Percentiles rank a stretch among this genome's conserved stretches.
Conservation (phyloP, 2,329 filamentous ascomycete genomes). For the Pseudogymnoascus sp. region DNA sequence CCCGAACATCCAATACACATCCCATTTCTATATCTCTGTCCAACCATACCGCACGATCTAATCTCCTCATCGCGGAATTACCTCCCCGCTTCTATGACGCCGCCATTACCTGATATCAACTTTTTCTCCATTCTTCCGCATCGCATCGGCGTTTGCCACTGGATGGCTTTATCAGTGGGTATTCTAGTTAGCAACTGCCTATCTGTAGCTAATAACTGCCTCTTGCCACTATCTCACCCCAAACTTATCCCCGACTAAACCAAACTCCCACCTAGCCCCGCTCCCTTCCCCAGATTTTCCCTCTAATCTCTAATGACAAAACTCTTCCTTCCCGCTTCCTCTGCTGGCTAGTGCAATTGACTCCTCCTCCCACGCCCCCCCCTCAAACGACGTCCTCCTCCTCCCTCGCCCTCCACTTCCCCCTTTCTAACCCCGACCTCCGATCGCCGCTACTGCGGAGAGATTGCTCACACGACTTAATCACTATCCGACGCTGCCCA, state of each 20-base stretch:
- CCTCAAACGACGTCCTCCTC: neutral
- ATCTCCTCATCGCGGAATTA: neutral
- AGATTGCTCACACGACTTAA: neutral
- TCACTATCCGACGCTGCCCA: neutral
- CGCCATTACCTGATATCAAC: neutral
- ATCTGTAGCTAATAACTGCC: neutral
- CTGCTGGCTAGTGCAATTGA: neutral
- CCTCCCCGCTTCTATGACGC: neutral
- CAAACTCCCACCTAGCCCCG: neutral
- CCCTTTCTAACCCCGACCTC: neutral
- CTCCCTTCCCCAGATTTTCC: neutral
- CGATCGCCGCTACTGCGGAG: neutral
- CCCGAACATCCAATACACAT: neutral
- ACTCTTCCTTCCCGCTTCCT: neutral
- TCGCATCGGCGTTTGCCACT: neutral
- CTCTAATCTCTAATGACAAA: slow-evolving; percentile 1
- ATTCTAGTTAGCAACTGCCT: neutral
- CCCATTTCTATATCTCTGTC: neutral
- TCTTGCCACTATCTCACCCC: neutral
- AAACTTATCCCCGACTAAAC: neutral
- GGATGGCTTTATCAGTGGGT: neutral
- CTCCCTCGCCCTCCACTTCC: neutral
- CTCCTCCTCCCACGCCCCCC: neutral
- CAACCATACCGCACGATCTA: neutral
- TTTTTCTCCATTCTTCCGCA: neutral